Evolutionary conservation across 2,329 filamentous ascomycete species (phyloP), one percentile per base, ranked within the genome.

Genomic region (Phialophora chinensis): DNA sequence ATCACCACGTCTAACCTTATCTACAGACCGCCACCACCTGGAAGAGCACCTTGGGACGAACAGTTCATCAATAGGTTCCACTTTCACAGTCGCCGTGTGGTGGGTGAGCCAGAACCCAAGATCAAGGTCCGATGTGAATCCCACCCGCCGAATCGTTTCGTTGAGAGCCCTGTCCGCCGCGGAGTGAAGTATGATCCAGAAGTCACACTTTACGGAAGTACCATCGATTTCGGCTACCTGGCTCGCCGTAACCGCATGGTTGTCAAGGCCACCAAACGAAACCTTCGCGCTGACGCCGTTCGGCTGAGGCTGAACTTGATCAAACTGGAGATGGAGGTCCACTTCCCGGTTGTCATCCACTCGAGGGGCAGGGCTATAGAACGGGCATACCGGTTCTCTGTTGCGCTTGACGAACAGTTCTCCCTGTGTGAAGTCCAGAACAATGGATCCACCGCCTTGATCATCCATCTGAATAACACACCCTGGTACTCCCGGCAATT

Each of bases 251-350:
- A 61, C 47, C 11, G 47, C 55, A 52, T 74, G 72, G 61, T 64
- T 17, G 59, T 70, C 35, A 69, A 68, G 64, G 59, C 60, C 11
- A 67, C 59, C 8, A 65, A 54, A 52, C 12, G 54, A 44, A 7
- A 53, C 55, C 35, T 12, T 35, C 7, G 79, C 33, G 71, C 65
- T 23, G 59, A 69, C 17, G 65, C 74, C 1, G 73, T 81, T 42
- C 72, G 71, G 3, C 73, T 85, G 17, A 73, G 76, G 11, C 72
- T 83, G 1, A 78, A 84, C 62, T 73, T 85, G 1, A 66, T 67
- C 17, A 72, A 67, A 11, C 81, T 78, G 63, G 76, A 74, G 57
- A 68, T 86, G 7, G 75, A 79, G 29, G 75, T 83, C 12, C 72
- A 73, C 33, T 85, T 85, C 65, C 72, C 71, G 5, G 67, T 79